A percentile compares a stretch with the other conserved stretches of the same genome.
These are phyloP conservation scores for Nyssa sinensis DNA, from an alignment of 148 eudicot species.

Conservation along the genomic window DNA sequence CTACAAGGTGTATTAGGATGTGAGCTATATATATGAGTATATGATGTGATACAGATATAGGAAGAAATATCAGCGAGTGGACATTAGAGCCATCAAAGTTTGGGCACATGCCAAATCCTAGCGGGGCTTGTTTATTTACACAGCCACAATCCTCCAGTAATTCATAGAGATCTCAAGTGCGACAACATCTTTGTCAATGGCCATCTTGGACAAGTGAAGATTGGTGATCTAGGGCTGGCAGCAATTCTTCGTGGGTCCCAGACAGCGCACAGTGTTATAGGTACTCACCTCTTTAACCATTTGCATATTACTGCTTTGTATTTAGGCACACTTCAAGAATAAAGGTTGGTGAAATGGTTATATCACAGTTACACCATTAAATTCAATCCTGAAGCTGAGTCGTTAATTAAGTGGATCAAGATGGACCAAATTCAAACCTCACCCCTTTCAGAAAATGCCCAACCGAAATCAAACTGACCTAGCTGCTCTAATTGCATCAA, in stretches of 20 bases:
- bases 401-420: neutral
- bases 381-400: neutral
- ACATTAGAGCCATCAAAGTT: conserved; percentile 46
- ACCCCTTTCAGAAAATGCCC: neutral
- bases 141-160: conserved; percentile 52
- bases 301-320: neutral
- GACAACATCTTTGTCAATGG: conserved; percentile 68
- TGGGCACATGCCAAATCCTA: conserved; percentile 64
- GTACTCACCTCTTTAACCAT: conserved; percentile 16
- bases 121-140: conserved; percentile 55
- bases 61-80: conserved; percentile 38
- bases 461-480: neutral
- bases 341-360: neutral
- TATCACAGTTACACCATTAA: neutral
- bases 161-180: conserved; percentile 56
- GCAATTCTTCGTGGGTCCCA: conserved; percentile 38
- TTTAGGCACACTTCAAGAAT: neutral
- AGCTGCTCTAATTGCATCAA: neutral
- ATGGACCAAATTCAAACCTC: no score
- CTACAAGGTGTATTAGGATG: neutral
- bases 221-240: conserved; percentile 67
- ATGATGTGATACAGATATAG: conserved; percentile 41
- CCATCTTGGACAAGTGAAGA: conserved; percentile 64
- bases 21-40: neutral
- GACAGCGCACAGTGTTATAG: conserved; percentile 50